Conservation (phyloP, 208 protist species). For the Acanthamoeba lenticulata region DNA sequence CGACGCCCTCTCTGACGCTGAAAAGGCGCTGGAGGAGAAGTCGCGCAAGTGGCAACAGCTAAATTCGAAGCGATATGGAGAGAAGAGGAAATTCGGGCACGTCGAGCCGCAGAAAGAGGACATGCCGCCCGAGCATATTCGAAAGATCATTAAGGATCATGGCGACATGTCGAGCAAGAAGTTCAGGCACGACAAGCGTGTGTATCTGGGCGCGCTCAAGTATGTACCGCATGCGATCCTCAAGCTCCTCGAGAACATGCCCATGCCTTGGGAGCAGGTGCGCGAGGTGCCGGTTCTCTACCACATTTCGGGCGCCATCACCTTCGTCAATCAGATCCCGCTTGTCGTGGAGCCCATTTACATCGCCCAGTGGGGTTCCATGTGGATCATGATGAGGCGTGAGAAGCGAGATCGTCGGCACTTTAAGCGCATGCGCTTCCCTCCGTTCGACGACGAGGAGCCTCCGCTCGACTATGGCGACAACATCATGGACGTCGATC, state of each 20-base stretch:
- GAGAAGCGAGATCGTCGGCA: conserved; percentile 98
- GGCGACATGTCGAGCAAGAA: conserved; percentile 98
- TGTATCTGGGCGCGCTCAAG: conserved; percentile 98
- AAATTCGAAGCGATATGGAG: conserved; percentile 91
- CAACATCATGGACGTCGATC: conserved; percentile 97
- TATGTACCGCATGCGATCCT: conserved; percentile 99
- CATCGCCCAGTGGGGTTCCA: conserved; percentile 99
- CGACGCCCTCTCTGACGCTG: neutral
- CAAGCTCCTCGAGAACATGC: conserved; percentile 99
- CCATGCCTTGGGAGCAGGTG: conserved; percentile 96
- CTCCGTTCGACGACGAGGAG: conserved; percentile 99
- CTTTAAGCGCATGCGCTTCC: conserved; percentile 99
- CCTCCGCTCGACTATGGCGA: conserved; percentile 99
- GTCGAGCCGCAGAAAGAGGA: conserved; percentile 91
- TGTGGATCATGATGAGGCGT: conserved; percentile 99
- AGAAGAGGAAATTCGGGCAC: conserved; percentile 92
- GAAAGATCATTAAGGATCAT: conserved; percentile 99
- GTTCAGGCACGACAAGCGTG: conserved; percentile 98
- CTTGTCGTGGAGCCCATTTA: conserved; percentile 99
- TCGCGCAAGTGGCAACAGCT: conserved; percentile 91
- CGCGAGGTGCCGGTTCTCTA: conserved; percentile 95
- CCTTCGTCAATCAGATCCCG: conserved; percentile 99
- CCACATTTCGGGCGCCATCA: conserved; percentile 99
- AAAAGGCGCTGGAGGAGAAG: conserved; percentile 61
- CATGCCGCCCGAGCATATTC: conserved; percentile 98